These are phyloP conservation scores for Suhomyces maxii DNA, from an alignment of 1,139 yeast species.

Conservation along the genomic window DNA sequence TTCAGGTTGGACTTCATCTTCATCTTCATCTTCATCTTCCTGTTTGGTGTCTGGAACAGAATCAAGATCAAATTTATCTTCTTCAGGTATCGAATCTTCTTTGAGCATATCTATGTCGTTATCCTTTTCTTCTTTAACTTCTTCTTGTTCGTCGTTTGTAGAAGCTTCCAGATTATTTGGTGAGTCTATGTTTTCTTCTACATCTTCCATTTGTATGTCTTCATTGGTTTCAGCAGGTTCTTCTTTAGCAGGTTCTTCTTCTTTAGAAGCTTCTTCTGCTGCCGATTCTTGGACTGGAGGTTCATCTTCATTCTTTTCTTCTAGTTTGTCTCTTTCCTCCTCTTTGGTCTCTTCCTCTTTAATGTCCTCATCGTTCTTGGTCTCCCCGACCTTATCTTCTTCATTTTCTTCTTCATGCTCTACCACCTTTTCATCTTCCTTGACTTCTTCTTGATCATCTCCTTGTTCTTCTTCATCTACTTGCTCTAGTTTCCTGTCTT, in stretches of 20 bases:
- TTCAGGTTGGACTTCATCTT: neutral
- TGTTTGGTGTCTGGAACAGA: neutral
- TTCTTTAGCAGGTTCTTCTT: neutral
- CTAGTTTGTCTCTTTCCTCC: too few relatives aligned
- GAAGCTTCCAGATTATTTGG: slow-evolving; percentile 8
- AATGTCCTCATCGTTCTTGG: too few relatives aligned
- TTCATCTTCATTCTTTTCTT: too few relatives aligned
- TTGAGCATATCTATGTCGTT: neutral
- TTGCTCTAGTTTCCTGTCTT: too few relatives aligned
- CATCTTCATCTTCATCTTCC: neutral
- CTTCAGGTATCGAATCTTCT: slow-evolving; percentile 1
- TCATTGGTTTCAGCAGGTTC: neutral
- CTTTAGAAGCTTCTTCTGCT: neutral
- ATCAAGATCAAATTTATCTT: slow-evolving; percentile 1
- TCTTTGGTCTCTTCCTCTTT: too few relatives aligned
- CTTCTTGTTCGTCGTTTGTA: slow-evolving; percentile 5
- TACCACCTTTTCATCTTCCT: neutral
- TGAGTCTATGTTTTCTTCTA: slow-evolving; percentile 1
- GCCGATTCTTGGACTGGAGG: too few relatives aligned
- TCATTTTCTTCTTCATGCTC: neutral
- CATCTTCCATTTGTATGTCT: slow-evolving; percentile 9
- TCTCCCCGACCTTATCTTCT: neutral
- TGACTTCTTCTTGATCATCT: neutral
- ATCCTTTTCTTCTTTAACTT: slow-evolving; percentile 1
- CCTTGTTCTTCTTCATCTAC: too few relatives aligned